Percentiles rank a stretch among this genome's conserved stretches.
phyloP scores from a whole-genome alignment of 2,329 filamentous ascomycete genomes.

The Ceratocystis colombiana region DNA sequence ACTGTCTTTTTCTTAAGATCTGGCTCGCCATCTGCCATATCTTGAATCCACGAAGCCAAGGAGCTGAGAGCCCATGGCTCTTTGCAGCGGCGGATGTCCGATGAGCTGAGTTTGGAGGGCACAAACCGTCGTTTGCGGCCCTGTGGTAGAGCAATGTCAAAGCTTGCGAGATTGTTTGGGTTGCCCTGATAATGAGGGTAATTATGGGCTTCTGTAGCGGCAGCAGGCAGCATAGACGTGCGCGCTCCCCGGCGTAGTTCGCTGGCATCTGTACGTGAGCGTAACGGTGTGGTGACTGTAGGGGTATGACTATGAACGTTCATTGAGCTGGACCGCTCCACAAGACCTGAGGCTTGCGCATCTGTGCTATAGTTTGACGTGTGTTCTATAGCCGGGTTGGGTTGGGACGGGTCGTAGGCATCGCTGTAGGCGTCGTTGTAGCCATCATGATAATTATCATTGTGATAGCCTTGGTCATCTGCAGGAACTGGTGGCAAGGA shows the following conservation, averaged over 20 bases:
- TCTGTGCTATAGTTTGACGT: constrained; percentile 33
- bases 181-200: constrained; percentile 47
- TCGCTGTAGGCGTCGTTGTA: not conserved
- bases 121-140: constrained; percentile 75
- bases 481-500: constrained; percentile 44
- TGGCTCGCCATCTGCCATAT: constrained; percentile 81
- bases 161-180: constrained; percentile 47
- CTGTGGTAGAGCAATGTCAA: constrained; percentile 76
- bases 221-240: constrained; percentile 36
- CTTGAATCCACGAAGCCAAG: constrained; percentile 77
- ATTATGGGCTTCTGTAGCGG: constrained; percentile 34
- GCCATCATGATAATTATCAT: not conserved
- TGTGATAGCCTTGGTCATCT: constrained; percentile 9
- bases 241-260: constrained; percentile 51
- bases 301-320: constrained; percentile 73
- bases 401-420: not conserved
- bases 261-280: constrained; percentile 90
- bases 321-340: constrained; percentile 67
- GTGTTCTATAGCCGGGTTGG: not conserved
- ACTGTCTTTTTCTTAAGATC: constrained; percentile 78
- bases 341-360: constrained; percentile 5
- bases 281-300: constrained; percentile 66
- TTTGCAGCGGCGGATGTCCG: constrained; percentile 71
- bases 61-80: constrained; percentile 91
- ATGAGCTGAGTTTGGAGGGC: constrained; percentile 67